Evolutionary conservation across 2,329 filamentous ascomycete species (phyloP).

Genomic region (Aspergillus pseudonomiae): DNA sequence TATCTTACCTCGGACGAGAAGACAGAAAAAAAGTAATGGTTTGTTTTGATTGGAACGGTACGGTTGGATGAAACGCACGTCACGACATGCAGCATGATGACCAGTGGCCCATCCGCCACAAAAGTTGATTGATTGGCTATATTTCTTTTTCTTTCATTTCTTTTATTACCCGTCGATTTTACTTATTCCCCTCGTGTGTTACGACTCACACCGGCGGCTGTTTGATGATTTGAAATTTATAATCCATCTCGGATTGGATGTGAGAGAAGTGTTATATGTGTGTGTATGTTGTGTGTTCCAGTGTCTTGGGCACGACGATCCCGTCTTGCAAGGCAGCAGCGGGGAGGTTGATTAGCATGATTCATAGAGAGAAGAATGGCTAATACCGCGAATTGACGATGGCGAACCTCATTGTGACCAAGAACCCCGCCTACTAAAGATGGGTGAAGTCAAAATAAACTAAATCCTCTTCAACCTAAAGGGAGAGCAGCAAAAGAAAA

Average conservation of each 20-base stretch:
- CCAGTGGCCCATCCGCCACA: constrained; percentile 14
- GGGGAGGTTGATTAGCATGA: neutral
- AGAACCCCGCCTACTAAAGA: neutral
- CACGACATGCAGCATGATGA: constrained; percentile 19
- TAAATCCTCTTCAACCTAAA: neutral
- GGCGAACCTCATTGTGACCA: neutral
- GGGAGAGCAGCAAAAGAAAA: neutral
- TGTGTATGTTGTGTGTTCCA: neutral
- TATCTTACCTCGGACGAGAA: neutral
- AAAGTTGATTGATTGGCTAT: constrained; percentile 8
- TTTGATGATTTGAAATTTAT: constrained; percentile 20
- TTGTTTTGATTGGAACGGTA: constrained; percentile 4
- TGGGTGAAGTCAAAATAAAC: neutral
- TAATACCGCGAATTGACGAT: constrained; percentile 1
- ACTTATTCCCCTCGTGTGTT: constrained; percentile 19
- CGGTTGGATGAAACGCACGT: constrained; percentile 21
- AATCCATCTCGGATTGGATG: constrained; percentile 14
- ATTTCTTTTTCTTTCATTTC: constrained; percentile 1
- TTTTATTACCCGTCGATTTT: constrained; percentile 2
- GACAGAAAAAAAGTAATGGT: constrained; percentile 5
- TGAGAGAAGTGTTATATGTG: neutral
- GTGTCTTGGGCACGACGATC: neutral
- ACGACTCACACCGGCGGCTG: constrained; percentile 19
- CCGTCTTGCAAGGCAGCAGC: neutral
- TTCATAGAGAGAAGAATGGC: neutral